Conservation (phyloP, 768 basidiomycete genomes). For the Hygrocybe punicea region DNA sequence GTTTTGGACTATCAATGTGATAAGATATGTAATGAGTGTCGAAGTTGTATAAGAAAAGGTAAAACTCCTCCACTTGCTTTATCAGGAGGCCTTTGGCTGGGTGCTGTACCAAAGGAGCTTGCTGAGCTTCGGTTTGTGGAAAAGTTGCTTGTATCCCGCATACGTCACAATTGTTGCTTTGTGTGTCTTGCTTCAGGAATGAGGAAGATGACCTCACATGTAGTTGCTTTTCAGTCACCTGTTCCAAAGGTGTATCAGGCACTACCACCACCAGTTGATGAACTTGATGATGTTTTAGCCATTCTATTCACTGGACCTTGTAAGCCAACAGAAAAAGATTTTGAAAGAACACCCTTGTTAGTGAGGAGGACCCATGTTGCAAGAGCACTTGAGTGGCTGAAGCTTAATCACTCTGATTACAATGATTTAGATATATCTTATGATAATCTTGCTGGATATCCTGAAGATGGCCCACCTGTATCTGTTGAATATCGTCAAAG, state of each 20-base stretch:
- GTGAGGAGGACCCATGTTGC: constrained; percentile 24
- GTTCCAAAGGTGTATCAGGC: constrained; percentile 27
- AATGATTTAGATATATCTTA: constrained; percentile 26
- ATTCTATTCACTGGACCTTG: constrained; percentile 30
- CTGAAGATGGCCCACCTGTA: constrained; percentile 12
- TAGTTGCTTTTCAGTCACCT: constrained; percentile 28
- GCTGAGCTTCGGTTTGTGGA: constrained; percentile 25
- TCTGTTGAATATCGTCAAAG: constrained; percentile 20
- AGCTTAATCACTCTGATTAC: constrained; percentile 33
- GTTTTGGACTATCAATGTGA: constrained; percentile 12
- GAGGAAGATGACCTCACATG: constrained; percentile 10
- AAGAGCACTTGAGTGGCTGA: constrained; percentile 34
- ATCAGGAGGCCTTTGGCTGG: constrained; percentile 34
- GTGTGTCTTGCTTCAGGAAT: constrained; percentile 23
- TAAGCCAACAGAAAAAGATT: constrained; percentile 25
- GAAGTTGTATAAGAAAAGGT: not conserved
- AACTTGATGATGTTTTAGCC: constrained; percentile 33
- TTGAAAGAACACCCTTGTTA: constrained; percentile 27
- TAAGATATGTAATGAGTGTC: constrained; percentile 10
- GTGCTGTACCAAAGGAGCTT: constrained; percentile 26
- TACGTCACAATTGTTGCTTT: constrained; percentile 27
- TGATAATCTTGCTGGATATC: constrained; percentile 20
- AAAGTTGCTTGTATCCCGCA: constrained; percentile 20
- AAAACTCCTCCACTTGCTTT: constrained; percentile 15
- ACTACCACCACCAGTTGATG: constrained; percentile 31